A percentile compares a stretch with the other conserved stretches of the same genome.
Evolutionary conservation across 495 filamentous ascomycete species (phyloP).

Genomic region (Bryoglossum gracile): DNA sequence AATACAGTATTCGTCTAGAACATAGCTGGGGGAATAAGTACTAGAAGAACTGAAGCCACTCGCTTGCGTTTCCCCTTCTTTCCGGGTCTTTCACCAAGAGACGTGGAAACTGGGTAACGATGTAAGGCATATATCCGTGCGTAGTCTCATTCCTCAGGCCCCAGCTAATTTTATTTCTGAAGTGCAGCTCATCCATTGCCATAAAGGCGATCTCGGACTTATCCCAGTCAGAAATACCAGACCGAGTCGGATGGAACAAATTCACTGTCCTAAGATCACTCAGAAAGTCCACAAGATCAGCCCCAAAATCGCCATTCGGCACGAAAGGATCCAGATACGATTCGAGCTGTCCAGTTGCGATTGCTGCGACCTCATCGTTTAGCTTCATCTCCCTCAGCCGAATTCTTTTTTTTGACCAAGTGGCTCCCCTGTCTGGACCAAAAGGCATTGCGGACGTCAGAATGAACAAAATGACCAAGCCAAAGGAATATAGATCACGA

Average conservation of each 20-base stretch:
- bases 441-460: not conserved
- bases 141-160: not conserved
- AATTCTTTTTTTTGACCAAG: not conserved
- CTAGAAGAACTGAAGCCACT: not conserved
- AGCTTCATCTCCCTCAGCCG: not conserved
- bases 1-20: too few relatives aligned
- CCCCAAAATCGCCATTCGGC: not conserved
- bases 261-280: too few relatives aligned
- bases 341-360: too few relatives aligned
- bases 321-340: not conserved
- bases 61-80: not conserved
- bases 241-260: too few relatives aligned
- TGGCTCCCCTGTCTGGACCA: not conserved
- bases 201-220: too few relatives aligned
- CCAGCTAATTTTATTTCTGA: not conserved
- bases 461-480: not conserved
- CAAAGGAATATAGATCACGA: not conserved
- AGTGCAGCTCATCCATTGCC: not conserved
- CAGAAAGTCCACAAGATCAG: not conserved
- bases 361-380: not conserved
- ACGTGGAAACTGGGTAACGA: not conserved
- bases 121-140: not conserved
- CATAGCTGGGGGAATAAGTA: too few relatives aligned
- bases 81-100: not conserved
- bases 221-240: too few relatives aligned